Evolutionary conservation across 1,139 yeast genomes (phyloP).

Genomic region (Geotrichum restrictum): DNA sequence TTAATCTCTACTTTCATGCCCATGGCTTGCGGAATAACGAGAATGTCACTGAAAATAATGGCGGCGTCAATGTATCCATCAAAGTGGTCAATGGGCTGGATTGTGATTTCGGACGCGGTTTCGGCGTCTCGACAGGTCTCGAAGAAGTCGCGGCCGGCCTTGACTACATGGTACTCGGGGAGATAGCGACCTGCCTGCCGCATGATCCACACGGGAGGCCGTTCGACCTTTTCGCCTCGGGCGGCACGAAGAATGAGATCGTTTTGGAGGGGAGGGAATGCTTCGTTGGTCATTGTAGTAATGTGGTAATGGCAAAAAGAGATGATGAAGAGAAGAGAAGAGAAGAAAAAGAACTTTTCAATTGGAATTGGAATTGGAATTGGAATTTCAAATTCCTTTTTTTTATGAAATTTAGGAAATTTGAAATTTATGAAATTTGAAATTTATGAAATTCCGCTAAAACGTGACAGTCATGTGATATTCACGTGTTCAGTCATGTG

Average conservation of each 20-base stretch:
- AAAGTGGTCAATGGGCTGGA: slow-evolving; percentile 89
- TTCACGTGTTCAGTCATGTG: too few species aligned
- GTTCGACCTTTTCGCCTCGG: slow-evolving; percentile 71
- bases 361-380: too few species aligned
- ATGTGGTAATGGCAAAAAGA: too few species aligned
- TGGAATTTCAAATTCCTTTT: too few species aligned
- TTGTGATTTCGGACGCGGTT: slow-evolving; percentile 86
- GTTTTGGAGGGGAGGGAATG: slow-evolving; percentile 54
- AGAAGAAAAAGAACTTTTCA: background rate
- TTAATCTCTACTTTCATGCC: slow-evolving; percentile 93
- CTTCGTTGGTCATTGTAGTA: background rate
- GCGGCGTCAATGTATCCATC: slow-evolving; percentile 94
- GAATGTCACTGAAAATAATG: slow-evolving; percentile 88
- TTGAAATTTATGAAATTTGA: too few species aligned
- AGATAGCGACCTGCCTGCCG: slow-evolving; percentile 76
- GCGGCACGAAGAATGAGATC: slow-evolving; percentile 92
- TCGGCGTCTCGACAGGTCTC: slow-evolving; percentile 93
- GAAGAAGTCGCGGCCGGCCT: slow-evolving; percentile 83
- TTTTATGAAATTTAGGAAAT: too few species aligned
- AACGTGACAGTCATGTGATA: too few species aligned
- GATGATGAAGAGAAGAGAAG: background rate
- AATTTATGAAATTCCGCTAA: too few species aligned
- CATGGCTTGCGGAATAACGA: slow-evolving; percentile 97
- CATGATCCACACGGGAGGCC: slow-evolving; percentile 99
- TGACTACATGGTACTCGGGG: slow-evolving; percentile 81